Evolutionary conservation across 768 basidiomycete species (phyloP).

Genomic region (Pleurotus cornucopiae): DNA sequence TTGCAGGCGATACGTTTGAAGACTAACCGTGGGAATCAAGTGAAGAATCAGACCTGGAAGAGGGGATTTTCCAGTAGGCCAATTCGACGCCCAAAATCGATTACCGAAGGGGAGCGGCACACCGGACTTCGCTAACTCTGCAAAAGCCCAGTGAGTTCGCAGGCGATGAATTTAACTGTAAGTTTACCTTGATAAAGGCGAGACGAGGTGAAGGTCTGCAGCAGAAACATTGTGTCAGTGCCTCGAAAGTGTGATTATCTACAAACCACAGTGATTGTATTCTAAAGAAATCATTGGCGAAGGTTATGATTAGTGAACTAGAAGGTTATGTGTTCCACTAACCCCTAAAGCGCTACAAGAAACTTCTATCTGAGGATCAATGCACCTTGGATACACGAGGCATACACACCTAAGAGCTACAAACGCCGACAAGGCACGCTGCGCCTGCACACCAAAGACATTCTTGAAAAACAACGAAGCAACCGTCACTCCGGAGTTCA

Average conservation of each 20-base stretch:
- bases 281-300: neutral
- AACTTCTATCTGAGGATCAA: neutral
- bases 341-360: neutral
- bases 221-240: neutral
- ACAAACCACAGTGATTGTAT: slow-evolving; percentile 23
- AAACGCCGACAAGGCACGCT: slow-evolving; percentile 50
- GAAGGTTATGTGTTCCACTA: neutral
- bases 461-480: slow-evolving; percentile 57
- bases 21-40: slow-evolving; percentile 42
- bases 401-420: slow-evolving; percentile 46
- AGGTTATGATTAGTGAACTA: neutral
- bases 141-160: neutral
- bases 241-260: no score
- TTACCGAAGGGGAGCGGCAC: slow-evolving; percentile 57
- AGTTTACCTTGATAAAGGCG: slow-evolving; percentile 46
- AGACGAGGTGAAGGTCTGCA: slow-evolving; percentile 45
- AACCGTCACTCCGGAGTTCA: slow-evolving; percentile 46
- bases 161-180: neutral
- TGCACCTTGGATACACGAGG: neutral
- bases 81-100: slow-evolving; percentile 58
- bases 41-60: slow-evolving; percentile 54
- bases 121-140: slow-evolving; percentile 60
- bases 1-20: no score
- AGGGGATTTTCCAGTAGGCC: slow-evolving; percentile 55
- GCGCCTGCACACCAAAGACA: slow-evolving; percentile 50